Evolutionary conservation across 441 rosid genomes (phyloP).

Genomic region (Biscutella laevigata): DNA sequence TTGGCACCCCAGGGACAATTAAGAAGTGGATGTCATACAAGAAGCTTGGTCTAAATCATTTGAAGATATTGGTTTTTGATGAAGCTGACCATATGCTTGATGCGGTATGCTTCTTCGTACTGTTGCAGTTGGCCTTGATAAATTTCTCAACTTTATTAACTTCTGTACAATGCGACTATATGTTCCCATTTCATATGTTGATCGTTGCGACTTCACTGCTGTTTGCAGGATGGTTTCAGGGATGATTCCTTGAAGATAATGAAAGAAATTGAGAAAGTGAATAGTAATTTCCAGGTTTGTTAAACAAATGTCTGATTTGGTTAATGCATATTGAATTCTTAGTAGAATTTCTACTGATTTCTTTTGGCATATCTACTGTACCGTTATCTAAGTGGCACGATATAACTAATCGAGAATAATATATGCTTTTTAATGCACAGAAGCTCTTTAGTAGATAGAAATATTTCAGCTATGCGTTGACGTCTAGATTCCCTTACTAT

Average conservation of each 20-base stretch:
- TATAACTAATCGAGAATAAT: too few relatives aligned
- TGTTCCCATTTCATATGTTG: not conserved
- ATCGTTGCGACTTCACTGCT: not conserved
- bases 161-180: not conserved
- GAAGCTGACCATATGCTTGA: constrained; percentile 99
- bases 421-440: not conserved
- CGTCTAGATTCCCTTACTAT: not conserved
- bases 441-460: not conserved
- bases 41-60: constrained; percentile 41
- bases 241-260: constrained; percentile 83
- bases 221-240: constrained; percentile 74
- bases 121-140: not conserved
- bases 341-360: not conserved
- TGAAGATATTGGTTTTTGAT: constrained; percentile 89
- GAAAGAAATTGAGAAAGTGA: constrained; percentile 61
- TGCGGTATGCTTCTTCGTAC: constrained; percentile 45
- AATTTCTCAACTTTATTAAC: not conserved
- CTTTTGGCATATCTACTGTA: not conserved
- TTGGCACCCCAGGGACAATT: constrained; percentile 94
- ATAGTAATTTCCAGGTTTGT: constrained; percentile 66
- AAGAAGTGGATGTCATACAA: constrained; percentile 58
- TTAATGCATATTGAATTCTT: constrained; percentile 1
- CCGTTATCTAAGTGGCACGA: not conserved
- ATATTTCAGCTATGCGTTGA: not conserved
- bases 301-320: not conserved